Conservation (phyloP, 176 grass and related monocot species). For the Rhynchospora tenuis region DNA sequence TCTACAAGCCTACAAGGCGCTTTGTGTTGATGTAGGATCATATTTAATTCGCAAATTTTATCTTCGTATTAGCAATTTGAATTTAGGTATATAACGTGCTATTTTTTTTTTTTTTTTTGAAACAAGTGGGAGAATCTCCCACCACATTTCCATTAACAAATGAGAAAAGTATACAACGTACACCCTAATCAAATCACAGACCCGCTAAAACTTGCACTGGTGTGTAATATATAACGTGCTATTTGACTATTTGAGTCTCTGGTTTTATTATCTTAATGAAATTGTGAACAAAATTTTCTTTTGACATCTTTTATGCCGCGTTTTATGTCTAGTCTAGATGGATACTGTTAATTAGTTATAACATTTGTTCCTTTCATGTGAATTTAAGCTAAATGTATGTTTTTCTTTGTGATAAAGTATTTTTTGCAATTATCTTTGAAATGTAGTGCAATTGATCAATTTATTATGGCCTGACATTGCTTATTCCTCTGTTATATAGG, state of each 20-base stretch:
- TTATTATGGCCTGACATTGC: neutral
- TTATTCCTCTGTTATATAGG: conserved; percentile 4
- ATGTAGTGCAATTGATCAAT: neutral
- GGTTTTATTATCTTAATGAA: neutral
- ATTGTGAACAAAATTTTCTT: neutral
- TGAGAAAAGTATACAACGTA: no score
- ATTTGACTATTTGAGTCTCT: neutral
- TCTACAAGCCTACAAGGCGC: no score
- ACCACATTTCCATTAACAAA: no score
- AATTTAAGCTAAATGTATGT: neutral
- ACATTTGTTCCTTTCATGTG: neutral
- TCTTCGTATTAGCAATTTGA: neutral
- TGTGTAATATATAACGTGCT: no score
- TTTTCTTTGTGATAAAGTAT: neutral
- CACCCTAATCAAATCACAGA: no score
- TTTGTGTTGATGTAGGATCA: neutral
- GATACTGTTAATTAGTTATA: neutral
- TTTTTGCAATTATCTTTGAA: neutral
- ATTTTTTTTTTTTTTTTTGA: no score
- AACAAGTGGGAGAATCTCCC: no score
- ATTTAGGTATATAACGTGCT: neutral
- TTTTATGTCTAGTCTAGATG: neutral
- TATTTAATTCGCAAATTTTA: no score
- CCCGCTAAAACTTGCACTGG: no score
- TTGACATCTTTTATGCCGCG: neutral